Conservation (phyloP, 2,329 filamentous ascomycete genomes). For the Aspergillus sp. region DNA sequence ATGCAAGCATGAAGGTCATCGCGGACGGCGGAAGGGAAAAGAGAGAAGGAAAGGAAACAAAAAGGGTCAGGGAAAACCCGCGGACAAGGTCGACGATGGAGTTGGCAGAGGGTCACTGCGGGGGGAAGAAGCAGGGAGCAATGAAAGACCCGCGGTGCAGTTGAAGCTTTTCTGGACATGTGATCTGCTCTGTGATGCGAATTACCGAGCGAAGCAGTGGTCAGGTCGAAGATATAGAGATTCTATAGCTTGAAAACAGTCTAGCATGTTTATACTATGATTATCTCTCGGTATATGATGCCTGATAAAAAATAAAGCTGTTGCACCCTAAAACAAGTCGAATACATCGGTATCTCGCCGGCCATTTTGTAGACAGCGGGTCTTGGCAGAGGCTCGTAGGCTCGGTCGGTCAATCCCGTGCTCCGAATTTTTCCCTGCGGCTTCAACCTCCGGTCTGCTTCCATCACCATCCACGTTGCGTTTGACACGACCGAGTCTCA, state of each 20-base stretch:
- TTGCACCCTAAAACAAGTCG: neutral
- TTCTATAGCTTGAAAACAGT: neutral
- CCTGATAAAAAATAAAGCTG: neutral
- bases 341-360: neutral
- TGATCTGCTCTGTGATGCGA: slow-evolving; percentile 16
- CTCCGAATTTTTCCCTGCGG: slow-evolving; percentile 28
- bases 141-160: slow-evolving; percentile 19
- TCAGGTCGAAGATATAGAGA: neutral
- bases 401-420: slow-evolving; percentile 15
- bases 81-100: slow-evolving; percentile 7
- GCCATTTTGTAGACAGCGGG: neutral
- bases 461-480: slow-evolving; percentile 20
- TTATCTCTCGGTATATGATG: neutral
- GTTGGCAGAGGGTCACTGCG: slow-evolving; percentile 7
- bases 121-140: slow-evolving; percentile 10
- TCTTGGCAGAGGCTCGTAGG: slow-evolving; percentile 4
- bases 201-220: slow-evolving; percentile 10
- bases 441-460: slow-evolving; percentile 17
- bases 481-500: neutral
- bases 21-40: slow-evolving; percentile 29
- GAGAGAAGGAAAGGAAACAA: slow-evolving; percentile 13
- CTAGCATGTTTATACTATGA: neutral
- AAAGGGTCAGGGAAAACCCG: slow-evolving; percentile 8
- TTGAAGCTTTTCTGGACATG: slow-evolving; percentile 27
- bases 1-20: slow-evolving; percentile 36